Evolutionary conservation across 371 early-diverging fungal species (phyloP), one percentile per base, ranked within the genome.

Genomic region (Mortierella sp.): DNA sequence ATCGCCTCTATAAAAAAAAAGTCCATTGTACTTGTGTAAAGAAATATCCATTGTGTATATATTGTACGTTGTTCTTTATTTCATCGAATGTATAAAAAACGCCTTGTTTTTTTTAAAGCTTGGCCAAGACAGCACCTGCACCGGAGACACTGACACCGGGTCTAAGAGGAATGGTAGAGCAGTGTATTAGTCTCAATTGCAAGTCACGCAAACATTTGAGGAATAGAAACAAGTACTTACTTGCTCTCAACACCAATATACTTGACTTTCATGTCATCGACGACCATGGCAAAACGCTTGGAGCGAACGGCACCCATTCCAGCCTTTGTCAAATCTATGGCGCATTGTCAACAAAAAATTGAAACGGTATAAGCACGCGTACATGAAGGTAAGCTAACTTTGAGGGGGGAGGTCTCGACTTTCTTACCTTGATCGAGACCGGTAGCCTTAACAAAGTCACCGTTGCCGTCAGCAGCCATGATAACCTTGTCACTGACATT

Each of bases 401-500:
- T 36, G 36, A 36, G 36, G 36, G 36, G 7, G 13, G n/a, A n/a
- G 2, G 11, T 9, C 38, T 43, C 40, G 8, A 13, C 10, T 13
- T 45, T 19, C 36, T 66, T 77, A 83, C 85, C 92, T 70, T 89
- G 88, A 32, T 77, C 86, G 70, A 95, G 86, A 36, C 94, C 95
- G 19, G 92, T 83, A 16, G 88, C 87, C 59, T 86, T 80, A 58
- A 88, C 85, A 59, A 93, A 92, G 50, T 88, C 90, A 24, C 87
- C 90, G 62, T 90, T 89, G 28, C 89, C 93, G 64, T 94, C 94
- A 38, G 92, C 89, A 48, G 90, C 89, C 93, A 94, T 93, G 66
- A 92, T 70, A 55, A 86, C 70, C 61, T 81, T 72, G 45, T 71
- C 83, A 45, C 89, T 88, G 70, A 85, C 88, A 10, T 85, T 85